Conservation (phyloP, 2,329 filamentous ascomycete genomes). For the Pseudogymnoascus sp. region DNA sequence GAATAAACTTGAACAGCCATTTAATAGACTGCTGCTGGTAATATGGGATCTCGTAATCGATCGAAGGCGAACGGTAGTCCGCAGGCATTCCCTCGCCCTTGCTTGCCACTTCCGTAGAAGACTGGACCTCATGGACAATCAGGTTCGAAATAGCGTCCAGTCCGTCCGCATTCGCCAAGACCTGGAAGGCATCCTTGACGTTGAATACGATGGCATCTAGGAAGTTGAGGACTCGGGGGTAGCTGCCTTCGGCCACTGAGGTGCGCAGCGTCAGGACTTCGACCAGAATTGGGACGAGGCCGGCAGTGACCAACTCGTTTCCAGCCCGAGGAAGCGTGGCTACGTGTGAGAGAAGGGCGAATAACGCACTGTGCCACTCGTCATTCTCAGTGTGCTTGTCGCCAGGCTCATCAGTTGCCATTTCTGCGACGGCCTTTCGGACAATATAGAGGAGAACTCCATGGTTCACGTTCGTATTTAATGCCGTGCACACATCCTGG, state of each 20-base stretch:
- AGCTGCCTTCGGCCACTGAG: conserved; percentile 69
- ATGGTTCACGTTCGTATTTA: conserved; percentile 94
- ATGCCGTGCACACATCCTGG: conserved; percentile 75
- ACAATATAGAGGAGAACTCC: conserved; percentile 90
- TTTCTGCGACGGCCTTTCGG: conserved; percentile 78
- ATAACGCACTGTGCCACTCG: conserved; percentile 83
- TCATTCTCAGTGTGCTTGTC: conserved; percentile 61
- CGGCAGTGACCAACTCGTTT: conserved; percentile 77
- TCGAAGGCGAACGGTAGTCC: conserved; percentile 67
- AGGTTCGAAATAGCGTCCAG: conserved; percentile 87
- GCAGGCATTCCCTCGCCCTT: conserved; percentile 63
- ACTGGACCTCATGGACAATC: conserved; percentile 67
- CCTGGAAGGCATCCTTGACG: conserved; percentile 74
- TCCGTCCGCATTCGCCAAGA: conserved; percentile 72
- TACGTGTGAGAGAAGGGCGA: conserved; percentile 77
- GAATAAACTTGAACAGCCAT: conserved; percentile 90
- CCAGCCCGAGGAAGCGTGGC: conserved; percentile 67
- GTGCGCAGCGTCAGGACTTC: conserved; percentile 82
- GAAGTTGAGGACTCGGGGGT: conserved; percentile 77
- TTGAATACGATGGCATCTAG: conserved; percentile 82
- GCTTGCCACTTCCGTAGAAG: conserved; percentile 57
- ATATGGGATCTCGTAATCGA: conserved; percentile 90
- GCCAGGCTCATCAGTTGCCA: conserved; percentile 55
- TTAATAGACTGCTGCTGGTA: conserved; percentile 89
- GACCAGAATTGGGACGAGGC: conserved; percentile 80